Evolutionary conservation across 1,139 yeast species (phyloP).

Genomic region (Geotrichum fermentans): DNA sequence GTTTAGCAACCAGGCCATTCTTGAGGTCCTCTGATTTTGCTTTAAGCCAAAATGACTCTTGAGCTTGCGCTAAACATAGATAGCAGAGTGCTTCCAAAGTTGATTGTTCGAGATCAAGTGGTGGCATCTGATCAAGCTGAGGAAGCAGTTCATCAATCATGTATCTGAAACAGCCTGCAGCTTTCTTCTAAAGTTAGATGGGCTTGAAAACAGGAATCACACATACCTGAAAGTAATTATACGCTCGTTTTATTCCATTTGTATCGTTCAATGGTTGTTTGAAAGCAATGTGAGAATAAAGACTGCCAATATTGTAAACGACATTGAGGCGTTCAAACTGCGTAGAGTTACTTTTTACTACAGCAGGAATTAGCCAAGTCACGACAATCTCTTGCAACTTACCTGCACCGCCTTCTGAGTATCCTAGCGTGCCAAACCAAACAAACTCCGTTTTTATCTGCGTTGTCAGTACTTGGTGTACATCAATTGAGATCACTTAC

Average conservation of each 20-base stretch:
- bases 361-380: constrained; percentile 24
- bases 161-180: constrained; percentile 63
- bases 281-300: constrained; percentile 54
- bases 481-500: constrained; percentile 23
- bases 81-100: constrained; percentile 43
- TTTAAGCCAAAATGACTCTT: constrained; percentile 78
- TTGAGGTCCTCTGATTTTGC: constrained; percentile 54
- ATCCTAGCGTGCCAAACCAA: constrained; percentile 69
- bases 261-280: constrained; percentile 34
- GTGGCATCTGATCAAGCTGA: constrained; percentile 31
- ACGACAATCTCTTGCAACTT: constrained; percentile 15
- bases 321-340: constrained; percentile 58
- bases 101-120: constrained; percentile 45
- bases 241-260: constrained; percentile 59
- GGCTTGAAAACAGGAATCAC: not conserved
- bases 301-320: constrained; percentile 63
- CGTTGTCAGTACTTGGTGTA: not conserved
- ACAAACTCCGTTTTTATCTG: constrained; percentile 46
- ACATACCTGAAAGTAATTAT: constrained; percentile 51
- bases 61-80: constrained; percentile 80
- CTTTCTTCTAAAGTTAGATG: constrained; percentile 23
- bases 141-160: constrained; percentile 36
- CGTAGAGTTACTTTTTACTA: constrained; percentile 45
- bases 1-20: constrained; percentile 56
- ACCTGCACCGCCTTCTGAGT: constrained; percentile 43